Evolutionary conservation across 2,329 filamentous ascomycete species (phyloP), one percentile per base, ranked within the genome.

Genomic region (Chaetoscypha palmicola): DNA sequence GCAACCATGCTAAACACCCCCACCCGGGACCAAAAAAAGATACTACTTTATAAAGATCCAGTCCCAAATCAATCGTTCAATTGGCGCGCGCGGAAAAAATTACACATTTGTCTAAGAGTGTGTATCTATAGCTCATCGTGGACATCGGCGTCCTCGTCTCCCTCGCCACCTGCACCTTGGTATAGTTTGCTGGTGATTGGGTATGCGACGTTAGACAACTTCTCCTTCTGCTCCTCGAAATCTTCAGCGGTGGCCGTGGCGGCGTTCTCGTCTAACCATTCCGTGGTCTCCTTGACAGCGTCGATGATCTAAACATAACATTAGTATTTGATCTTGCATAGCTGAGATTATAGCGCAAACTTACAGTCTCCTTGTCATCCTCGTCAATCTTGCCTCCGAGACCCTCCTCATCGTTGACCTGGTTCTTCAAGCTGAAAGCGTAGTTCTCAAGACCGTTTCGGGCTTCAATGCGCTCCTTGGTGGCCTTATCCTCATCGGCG

Each of bases 161-260:
- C 77, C 52, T 75, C 79, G 56, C 76, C 82, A 58, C 78, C 80
- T 61, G 76, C 73, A 58, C 74, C 68, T 57, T 67, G 72, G 76
- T 96, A 96, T 62, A 96, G 78, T 81, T 98, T 98, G 74, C 87
- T 94, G 60, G 92, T 98, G 72, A 98, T 98, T 58, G 92, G 92
- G 74, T 97, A 96, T 43, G 92, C 92, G 54, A 96, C 86, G 68
- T 86, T 85, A 61, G 86, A 94, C 58, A 98, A 79, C 79, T 96
- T 96, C 85, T 98, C 91, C 77, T 94, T 95, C 77, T 97, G 91
- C 80, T 98, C 92, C 70, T 96, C 90, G 61, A 97, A 96, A 74
- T 97, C 92, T 74, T 96, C 91, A 48, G 88, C 76, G 57, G 75
- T 79, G 53, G 92, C 92, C 41, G 84, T 83, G 56, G 83, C 80